phyloP scores from a whole-genome alignment of 1,284 basidiomycete species.

The Flammula alnicola region DNA sequence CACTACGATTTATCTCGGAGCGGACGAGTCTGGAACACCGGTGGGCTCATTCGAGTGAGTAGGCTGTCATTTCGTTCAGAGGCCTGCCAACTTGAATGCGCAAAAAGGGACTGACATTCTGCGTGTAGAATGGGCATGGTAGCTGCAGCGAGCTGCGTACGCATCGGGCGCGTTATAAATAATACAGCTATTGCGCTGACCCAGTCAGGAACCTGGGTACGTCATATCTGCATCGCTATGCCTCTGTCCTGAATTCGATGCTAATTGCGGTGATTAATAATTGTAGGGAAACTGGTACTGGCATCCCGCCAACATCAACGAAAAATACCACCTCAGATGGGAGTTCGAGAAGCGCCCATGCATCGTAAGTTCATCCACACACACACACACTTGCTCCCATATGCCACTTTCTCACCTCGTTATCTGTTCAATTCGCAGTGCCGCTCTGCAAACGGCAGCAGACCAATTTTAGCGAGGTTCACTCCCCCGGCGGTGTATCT shows the following conservation, averaged over 20 bases:
- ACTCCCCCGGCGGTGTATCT: conserved; percentile 3
- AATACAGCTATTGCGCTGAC: conserved; percentile 2
- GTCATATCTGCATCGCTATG: neutral
- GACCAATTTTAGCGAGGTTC: conserved; percentile 3
- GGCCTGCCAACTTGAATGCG: too few relatives aligned
- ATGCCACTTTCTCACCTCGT: neutral
- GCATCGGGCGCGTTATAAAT: conserved; percentile 2
- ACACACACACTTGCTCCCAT: neutral
- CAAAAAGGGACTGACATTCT: too few relatives aligned
- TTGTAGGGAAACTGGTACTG: neutral
- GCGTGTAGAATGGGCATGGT: conserved; percentile 32
- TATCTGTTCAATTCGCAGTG: conserved; percentile 4
- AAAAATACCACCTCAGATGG: neutral
- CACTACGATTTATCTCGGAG: too few relatives aligned
- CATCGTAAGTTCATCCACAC: conserved; percentile 3
- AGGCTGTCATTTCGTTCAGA: too few relatives aligned
- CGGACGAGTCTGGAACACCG: too few relatives aligned
- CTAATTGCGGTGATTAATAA: neutral
- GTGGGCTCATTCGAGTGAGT: too few relatives aligned
- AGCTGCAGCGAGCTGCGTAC: conserved; percentile 9
- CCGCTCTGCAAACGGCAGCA: neutral
- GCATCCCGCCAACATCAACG: neutral
- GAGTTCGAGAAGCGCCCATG: conserved; percentile 4
- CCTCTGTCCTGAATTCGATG: neutral
- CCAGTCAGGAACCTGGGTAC: conserved; percentile 11